phyloP scores from a whole-genome alignment of 2,329 filamentous ascomycete species.

The Exophiala alcalophila region DNA sequence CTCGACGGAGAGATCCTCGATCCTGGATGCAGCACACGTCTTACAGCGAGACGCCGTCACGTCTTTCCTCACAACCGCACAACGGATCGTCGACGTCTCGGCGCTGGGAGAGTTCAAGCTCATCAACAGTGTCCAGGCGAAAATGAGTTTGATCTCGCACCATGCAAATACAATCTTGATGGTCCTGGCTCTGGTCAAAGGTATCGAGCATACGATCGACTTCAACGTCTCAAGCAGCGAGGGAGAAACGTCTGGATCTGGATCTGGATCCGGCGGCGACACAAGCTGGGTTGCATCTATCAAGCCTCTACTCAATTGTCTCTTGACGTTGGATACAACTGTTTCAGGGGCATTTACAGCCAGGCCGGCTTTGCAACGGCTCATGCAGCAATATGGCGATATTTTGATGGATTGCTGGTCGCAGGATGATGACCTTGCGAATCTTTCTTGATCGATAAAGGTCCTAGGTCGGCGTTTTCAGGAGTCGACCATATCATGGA shows the following conservation, averaged over 20 bases:
- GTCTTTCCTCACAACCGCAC: constrained; percentile 15
- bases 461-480: no score
- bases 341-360: constrained; percentile 18
- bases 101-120: constrained; percentile 15
- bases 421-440: constrained; percentile 5
- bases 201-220: constrained; percentile 20
- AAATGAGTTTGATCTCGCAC: constrained; percentile 19
- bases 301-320: constrained; percentile 18
- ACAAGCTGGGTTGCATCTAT: constrained; percentile 12
- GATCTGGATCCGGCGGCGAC: background rate
- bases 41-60: constrained; percentile 11
- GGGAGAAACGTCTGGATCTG: background rate
- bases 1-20: background rate
- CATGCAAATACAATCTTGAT: constrained; percentile 19
- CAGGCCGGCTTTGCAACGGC: constrained; percentile 11
- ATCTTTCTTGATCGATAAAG: constrained; percentile 3
- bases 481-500: no score
- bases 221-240: constrained; percentile 1
- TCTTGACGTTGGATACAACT: constrained; percentile 13
- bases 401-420: constrained; percentile 22
- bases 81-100: constrained; percentile 19
- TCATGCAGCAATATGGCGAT: constrained; percentile 20
- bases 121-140: constrained; percentile 19
- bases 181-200: constrained; percentile 17
- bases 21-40: constrained; percentile 8